phyloP scores from a whole-genome alignment of 2,329 filamentous ascomycete genomes.

The Aspergillus sp. region DNA sequence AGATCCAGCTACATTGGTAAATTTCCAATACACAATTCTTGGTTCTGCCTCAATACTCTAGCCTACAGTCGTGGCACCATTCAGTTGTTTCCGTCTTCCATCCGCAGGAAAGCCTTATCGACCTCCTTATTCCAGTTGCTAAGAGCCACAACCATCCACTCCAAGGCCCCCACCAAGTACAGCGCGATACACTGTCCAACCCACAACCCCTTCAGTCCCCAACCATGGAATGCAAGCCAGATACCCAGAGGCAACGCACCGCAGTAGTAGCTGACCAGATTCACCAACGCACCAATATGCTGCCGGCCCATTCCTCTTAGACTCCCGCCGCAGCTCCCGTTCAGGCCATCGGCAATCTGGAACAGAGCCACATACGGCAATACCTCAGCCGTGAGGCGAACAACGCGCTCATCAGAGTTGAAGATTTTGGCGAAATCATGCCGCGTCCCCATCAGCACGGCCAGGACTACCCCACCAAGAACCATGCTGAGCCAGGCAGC shows the following conservation, averaged over 20 bases:
- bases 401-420: slow-evolving; percentile 72
- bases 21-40: slow-evolving; percentile 19
- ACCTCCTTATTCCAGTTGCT: slow-evolving; percentile 78
- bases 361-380: slow-evolving; percentile 87
- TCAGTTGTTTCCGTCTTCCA: slow-evolving; percentile 52
- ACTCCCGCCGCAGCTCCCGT: slow-evolving; percentile 79
- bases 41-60: neutral
- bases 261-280: slow-evolving; percentile 79
- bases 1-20: neutral
- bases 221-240: slow-evolving; percentile 81
- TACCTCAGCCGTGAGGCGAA: slow-evolving; percentile 72
- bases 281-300: slow-evolving; percentile 79
- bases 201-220: slow-evolving; percentile 80
- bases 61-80: slow-evolving; percentile 7
- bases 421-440: slow-evolving; percentile 76
- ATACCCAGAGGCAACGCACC: slow-evolving; percentile 79
- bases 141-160: slow-evolving; percentile 77
- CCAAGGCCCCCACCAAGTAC: slow-evolving; percentile 73
- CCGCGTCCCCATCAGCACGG: slow-evolving; percentile 67
- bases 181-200: slow-evolving; percentile 78
- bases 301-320: slow-evolving; percentile 82
- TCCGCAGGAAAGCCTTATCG: slow-evolving; percentile 66
- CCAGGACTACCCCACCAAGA: slow-evolving; percentile 66
- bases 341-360: slow-evolving; percentile 85
- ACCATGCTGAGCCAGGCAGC: slow-evolving; percentile 72